Percentiles rank a stretch among this genome's conserved stretches.
phyloP scores from a whole-genome alignment of 2,329 filamentous ascomycete species.

The Colletotrichum falcatum region DNA sequence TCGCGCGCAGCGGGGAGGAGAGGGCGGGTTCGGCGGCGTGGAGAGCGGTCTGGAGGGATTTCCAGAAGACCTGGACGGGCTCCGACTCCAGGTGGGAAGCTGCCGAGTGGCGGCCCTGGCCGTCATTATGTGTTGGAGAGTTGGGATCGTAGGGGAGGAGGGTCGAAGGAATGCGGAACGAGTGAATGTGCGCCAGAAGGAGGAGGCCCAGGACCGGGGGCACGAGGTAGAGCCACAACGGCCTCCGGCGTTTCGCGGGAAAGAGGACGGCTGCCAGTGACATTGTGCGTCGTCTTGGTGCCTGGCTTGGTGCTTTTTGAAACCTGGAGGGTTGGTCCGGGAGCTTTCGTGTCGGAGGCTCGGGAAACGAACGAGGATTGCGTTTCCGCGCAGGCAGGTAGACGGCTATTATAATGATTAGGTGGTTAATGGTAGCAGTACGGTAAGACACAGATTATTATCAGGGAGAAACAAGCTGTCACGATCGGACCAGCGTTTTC shows the following conservation, averaged over 20 bases:
- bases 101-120: neutral
- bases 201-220: neutral
- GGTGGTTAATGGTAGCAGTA: neutral
- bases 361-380: neutral
- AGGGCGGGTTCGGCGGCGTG: neutral
- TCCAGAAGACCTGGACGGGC: constrained; percentile 34
- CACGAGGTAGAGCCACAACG: constrained; percentile 16
- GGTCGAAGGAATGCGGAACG: constrained; percentile 1
- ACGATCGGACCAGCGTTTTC: neutral
- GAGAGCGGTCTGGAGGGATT: constrained; percentile 27
- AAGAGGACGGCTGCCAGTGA: neutral
- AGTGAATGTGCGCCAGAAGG: neutral
- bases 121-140: too few relatives aligned
- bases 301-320: neutral
- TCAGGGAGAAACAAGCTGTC: neutral
- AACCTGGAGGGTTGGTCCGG: neutral
- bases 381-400: neutral
- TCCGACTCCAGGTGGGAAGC: constrained; percentile 34
- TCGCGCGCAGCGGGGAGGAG: constrained; percentile 1
- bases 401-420: neutral
- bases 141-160: neutral
- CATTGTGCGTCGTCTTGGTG: neutral
- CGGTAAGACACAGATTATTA: neutral
- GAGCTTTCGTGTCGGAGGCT: neutral
- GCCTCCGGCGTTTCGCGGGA: constrained; percentile 3